Evolutionary conservation across 352 stramenopile species (phyloP).

Genomic region (Thraustochytrium striatum): DNA sequence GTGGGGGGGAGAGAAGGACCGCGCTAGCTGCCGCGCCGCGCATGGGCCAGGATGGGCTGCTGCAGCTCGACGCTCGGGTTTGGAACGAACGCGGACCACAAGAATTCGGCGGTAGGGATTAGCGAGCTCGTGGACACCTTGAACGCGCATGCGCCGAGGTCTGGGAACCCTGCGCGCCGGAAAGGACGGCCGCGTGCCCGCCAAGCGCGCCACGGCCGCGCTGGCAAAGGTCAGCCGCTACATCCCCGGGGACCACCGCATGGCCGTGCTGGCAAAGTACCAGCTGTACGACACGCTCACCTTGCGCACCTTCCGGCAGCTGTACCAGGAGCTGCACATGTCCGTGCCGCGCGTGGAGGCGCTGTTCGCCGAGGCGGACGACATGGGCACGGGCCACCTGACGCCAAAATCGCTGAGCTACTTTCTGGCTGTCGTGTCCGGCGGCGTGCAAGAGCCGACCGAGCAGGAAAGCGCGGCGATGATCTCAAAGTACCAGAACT

Average conservation of each 20-base stretch:
- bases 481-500: constrained; percentile 28
- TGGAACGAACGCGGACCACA: constrained; percentile 1
- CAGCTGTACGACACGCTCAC: background rate
- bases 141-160: background rate
- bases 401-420: background rate
- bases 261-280: background rate
- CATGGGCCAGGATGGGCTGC: too few relatives aligned
- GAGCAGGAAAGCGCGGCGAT: background rate
- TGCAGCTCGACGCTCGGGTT: constrained; percentile 21
- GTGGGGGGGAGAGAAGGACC: too few relatives aligned
- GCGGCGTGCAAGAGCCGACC: background rate
- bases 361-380: constrained; percentile 1
- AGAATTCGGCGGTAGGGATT: background rate
- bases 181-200: background rate
- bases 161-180: background rate
- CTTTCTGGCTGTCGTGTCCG: background rate
- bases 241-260: background rate
- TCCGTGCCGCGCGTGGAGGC: background rate
- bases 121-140: background rate
- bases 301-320: background rate
- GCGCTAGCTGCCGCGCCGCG: too few relatives aligned
- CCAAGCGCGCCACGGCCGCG: background rate
- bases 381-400: background rate
- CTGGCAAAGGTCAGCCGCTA: constrained; percentile 1
- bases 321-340: constrained; percentile 14